These are phyloP conservation scores for Botrytis aclada DNA, from an alignment of 2,329 filamentous ascomycete species.

Conservation along the genomic window DNA sequence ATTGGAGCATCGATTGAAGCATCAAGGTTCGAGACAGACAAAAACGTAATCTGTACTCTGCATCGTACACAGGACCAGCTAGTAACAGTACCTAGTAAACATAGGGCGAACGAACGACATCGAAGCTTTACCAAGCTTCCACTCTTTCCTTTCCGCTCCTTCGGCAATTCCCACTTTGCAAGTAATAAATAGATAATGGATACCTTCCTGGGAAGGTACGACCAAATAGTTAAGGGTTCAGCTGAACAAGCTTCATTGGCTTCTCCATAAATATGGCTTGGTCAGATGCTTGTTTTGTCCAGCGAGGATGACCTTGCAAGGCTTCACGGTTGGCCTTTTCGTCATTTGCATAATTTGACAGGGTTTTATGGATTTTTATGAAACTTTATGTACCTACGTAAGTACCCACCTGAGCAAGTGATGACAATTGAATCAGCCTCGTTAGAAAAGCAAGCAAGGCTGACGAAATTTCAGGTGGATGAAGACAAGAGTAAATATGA, in stretches of 20 bases:
- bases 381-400: background rate
- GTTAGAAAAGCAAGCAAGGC: background rate
- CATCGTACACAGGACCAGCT: background rate
- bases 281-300: background rate
- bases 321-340: background rate
- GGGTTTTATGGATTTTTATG: background rate
- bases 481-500: constrained; percentile 2
- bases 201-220: background rate
- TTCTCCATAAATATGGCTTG: background rate
- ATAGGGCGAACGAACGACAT: background rate
- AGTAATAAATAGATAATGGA: background rate
- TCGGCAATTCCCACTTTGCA: background rate
- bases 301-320: background rate
- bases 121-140: constrained; percentile 3
- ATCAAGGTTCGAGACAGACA: background rate
- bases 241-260: constrained; percentile 15
- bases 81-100: background rate
- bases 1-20: background rate
- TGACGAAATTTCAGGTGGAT: background rate
- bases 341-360: background rate
- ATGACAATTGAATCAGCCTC: background rate
- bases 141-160: background rate
- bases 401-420: no score
- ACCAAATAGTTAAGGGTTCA: background rate
- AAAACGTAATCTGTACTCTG: background rate